Conservation (phyloP, 257 asterid species). For the Solanum gandarillasii region DNA sequence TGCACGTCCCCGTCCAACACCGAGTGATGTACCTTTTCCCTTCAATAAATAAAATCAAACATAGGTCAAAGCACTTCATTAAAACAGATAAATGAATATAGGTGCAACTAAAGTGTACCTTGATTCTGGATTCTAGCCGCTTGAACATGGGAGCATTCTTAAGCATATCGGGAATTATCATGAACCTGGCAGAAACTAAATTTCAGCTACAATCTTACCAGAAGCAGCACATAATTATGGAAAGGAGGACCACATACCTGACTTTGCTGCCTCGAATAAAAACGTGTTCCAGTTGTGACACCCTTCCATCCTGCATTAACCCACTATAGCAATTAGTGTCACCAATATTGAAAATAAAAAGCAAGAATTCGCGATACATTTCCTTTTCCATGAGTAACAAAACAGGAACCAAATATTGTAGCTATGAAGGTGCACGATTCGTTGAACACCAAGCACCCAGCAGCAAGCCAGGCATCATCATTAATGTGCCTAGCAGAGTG, state of each 20-base stretch:
- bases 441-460: not conserved
- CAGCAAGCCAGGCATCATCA: not conserved
- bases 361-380: not conserved
- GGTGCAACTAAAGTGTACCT: slow-evolving; percentile 32
- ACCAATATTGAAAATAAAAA: not conserved
- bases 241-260: slow-evolving; percentile 35
- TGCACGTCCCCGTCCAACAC: slow-evolving; percentile 97
- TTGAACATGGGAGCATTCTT: slow-evolving; percentile 99
- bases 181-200: slow-evolving; percentile 47
- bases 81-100: not conserved
- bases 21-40: slow-evolving; percentile 92
- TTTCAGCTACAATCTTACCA: not conserved
- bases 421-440: not conserved
- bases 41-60: slow-evolving; percentile 17
- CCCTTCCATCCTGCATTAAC: slow-evolving; percentile 68
- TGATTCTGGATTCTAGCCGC: slow-evolving; percentile 87
- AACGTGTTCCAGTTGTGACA: slow-evolving; percentile 88
- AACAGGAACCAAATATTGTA: not conserved
- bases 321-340: not conserved
- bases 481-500: not conserved
- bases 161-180: slow-evolving; percentile 97
- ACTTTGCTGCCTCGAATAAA: slow-evolving; percentile 97
- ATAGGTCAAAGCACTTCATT: slow-evolving; percentile 5
- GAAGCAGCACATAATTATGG: not conserved
- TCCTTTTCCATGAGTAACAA: not conserved